A percentile compares a stretch with the other conserved stretches of the same genome.
Conservation (phyloP, 1,284 basidiomycete genomes). For the Flammula alnicola region DNA sequence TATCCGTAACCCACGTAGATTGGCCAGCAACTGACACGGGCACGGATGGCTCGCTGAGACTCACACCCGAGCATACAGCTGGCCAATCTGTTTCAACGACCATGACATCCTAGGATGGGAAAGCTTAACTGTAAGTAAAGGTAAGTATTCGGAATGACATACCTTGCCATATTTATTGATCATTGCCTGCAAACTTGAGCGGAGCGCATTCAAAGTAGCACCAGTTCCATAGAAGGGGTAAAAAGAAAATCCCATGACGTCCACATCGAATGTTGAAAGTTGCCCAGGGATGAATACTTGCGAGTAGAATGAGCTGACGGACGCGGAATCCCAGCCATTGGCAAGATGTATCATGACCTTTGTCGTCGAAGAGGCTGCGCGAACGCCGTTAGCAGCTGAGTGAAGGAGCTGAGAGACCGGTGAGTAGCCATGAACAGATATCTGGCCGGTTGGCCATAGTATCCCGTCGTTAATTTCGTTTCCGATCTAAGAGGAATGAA, state of each 20-base stretch:
- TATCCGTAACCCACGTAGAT: constrained; percentile 55
- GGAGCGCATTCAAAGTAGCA: constrained; percentile 55
- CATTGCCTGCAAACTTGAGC: constrained; percentile 54
- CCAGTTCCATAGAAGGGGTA: constrained; percentile 66
- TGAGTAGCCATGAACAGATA: constrained; percentile 56
- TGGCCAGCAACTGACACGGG: constrained; percentile 58
- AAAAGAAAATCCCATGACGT: constrained; percentile 67
- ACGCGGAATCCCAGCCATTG: constrained; percentile 61
- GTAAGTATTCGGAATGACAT: constrained; percentile 3
- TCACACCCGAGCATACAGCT: constrained; percentile 49
- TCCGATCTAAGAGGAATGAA: constrained; percentile 54
- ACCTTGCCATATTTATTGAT: constrained; percentile 57
- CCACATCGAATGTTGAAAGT: constrained; percentile 53
- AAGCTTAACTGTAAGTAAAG: background rate
- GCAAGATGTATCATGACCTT: constrained; percentile 66
- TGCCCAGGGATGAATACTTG: constrained; percentile 59
- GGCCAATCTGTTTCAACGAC: constrained; percentile 74
- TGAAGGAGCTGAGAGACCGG: constrained; percentile 63
- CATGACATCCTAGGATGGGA: constrained; percentile 47
- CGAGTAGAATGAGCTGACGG: constrained; percentile 53
- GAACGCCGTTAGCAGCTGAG: constrained; percentile 57
- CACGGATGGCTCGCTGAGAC: constrained; percentile 53
- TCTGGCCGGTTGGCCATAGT: constrained; percentile 63
- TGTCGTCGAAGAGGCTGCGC: constrained; percentile 45
- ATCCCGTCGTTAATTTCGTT: constrained; percentile 69